These are phyloP conservation scores for Penicillium sp. DNA, from an alignment of 2,329 filamentous ascomycete genomes.

Conservation along the genomic window DNA sequence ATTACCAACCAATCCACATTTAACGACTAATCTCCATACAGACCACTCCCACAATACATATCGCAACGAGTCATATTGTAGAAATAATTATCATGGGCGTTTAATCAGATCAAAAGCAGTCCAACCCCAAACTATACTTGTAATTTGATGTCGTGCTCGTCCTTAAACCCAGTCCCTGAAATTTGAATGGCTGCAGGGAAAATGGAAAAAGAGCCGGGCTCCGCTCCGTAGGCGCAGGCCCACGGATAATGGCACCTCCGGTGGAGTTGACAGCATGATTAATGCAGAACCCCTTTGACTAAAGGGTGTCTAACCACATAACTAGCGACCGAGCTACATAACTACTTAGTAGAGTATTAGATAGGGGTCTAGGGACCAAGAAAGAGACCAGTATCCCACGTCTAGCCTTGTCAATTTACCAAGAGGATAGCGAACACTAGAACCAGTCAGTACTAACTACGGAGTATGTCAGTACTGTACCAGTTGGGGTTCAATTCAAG, in stretches of 20 bases:
- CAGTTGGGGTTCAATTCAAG: not conserved
- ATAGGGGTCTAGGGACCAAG: not conserved
- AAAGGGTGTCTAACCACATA: not conserved
- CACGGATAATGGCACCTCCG: not conserved
- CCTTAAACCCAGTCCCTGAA: not conserved
- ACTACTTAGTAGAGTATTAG: too few species aligned
- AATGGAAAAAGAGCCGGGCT: not conserved
- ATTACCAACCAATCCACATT: not conserved
- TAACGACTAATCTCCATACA: not conserved
- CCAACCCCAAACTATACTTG: not conserved
- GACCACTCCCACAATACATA: too few species aligned
- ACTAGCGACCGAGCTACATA: too few species aligned
- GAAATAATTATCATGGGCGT: too few species aligned
- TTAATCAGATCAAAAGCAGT: too few species aligned
- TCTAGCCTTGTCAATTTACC: not conserved
- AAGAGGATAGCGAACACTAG: too few species aligned
- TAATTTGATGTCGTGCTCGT: conserved; percentile 4
- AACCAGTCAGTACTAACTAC: too few species aligned
- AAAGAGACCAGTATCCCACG: not conserved
- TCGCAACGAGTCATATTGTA: too few species aligned
- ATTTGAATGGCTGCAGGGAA: not conserved
- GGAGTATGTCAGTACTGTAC: not conserved
- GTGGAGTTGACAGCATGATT: not conserved
- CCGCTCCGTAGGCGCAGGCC: not conserved
- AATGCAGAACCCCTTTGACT: not conserved